A percentile compares a stretch with the other conserved stretches of the same genome.
Conservation (phyloP, 2,329 filamentous ascomycete genomes). For the Apiospora sp. region DNA sequence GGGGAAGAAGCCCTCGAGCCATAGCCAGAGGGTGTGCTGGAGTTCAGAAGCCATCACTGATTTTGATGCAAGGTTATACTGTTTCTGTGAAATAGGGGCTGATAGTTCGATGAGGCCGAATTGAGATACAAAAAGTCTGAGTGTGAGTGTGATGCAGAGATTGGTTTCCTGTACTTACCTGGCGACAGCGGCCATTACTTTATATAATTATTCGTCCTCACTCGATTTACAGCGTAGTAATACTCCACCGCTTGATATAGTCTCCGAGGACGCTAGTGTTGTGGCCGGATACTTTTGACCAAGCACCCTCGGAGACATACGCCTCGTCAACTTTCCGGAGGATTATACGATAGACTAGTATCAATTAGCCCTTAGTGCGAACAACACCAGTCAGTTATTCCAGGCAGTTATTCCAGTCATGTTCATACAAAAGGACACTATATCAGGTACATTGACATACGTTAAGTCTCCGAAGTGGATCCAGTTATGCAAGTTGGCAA, state of each 20-base stretch:
- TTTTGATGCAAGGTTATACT: neutral
- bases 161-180: neutral
- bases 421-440: neutral
- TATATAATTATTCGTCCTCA: neutral
- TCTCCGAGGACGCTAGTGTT: neutral
- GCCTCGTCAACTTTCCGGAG: neutral
- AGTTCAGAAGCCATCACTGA: neutral
- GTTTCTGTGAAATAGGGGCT: neutral
- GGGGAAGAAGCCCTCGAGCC: constrained; percentile 12
- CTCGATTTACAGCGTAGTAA: neutral
- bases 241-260: neutral
- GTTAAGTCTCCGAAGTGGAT: neutral
- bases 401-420: neutral
- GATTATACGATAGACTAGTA: neutral
- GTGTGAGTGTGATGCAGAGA: neutral
- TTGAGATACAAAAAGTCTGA: neutral
- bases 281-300: neutral
- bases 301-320: constrained; percentile 12
- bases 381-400: neutral
- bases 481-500: too few relatives aligned
- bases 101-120: neutral
- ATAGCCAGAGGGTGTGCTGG: constrained; percentile 17
- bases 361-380: neutral
- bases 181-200: neutral
- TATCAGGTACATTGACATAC: neutral